A percentile compares a stretch with the other conserved stretches of the same genome.
Evolutionary conservation across 2,329 filamentous ascomycete genomes (phyloP).

Genomic region (Alternaria sp.): DNA sequence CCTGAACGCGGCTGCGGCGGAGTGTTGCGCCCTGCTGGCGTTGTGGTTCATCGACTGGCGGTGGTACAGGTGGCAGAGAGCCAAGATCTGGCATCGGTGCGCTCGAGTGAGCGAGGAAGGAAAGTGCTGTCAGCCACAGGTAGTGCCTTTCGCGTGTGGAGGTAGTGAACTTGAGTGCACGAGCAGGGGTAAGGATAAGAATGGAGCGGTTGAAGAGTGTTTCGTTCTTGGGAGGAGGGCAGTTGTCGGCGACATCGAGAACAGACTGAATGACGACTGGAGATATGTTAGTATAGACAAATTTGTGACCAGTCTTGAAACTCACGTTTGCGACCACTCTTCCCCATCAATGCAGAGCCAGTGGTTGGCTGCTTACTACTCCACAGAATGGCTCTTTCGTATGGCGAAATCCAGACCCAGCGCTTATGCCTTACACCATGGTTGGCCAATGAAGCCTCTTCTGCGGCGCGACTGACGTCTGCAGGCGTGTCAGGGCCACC

Average conservation of each 20-base stretch:
- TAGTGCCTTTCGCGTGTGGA: constrained; percentile 85
- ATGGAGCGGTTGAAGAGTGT: constrained; percentile 90
- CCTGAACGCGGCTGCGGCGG: constrained; percentile 72
- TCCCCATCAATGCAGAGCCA: constrained; percentile 87
- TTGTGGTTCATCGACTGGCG: constrained; percentile 42
- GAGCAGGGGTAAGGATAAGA: constrained; percentile 88
- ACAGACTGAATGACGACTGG: constrained; percentile 94
- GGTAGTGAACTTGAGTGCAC: constrained; percentile 95
- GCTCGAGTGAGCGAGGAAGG: constrained; percentile 90
- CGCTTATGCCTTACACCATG: constrained; percentile 82
- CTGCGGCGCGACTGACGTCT: constrained; percentile 61
- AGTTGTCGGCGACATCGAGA: constrained; percentile 94
- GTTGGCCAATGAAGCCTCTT: constrained; percentile 70
- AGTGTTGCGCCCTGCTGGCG: constrained; percentile 48
- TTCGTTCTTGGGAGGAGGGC: constrained; percentile 77
- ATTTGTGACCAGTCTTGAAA: constrained; percentile 30
- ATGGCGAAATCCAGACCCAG: constrained; percentile 98
- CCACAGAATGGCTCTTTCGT: constrained; percentile 96
- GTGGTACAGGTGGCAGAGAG: constrained; percentile 52
- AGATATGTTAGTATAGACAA: constrained; percentile 22
- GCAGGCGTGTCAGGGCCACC: constrained; percentile 69
- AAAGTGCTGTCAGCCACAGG: constrained; percentile 91
- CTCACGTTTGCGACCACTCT: constrained; percentile 93
- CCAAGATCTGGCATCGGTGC: constrained; percentile 80
- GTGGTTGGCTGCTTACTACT: constrained; percentile 95